phyloP scores from a whole-genome alignment of 2,329 filamentous ascomycete genomes.

The Dendrostoma leiphaemia region DNA sequence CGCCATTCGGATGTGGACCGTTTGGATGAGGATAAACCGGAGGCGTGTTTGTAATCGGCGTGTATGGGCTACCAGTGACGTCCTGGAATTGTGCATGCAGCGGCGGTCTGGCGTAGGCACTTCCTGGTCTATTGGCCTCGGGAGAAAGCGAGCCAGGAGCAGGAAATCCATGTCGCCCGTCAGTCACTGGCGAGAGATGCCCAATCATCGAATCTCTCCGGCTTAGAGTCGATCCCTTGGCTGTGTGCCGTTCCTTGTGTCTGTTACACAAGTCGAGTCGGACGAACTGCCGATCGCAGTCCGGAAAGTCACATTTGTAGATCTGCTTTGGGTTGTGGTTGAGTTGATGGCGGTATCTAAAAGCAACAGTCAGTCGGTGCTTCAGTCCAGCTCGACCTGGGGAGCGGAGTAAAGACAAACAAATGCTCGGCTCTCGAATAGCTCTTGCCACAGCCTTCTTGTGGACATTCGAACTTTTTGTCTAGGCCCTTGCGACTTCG shows the following conservation, averaged over 20 bases:
- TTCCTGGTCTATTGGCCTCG: conserved; percentile 43
- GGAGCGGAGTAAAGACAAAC: conserved; percentile 42
- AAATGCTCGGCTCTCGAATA: conserved; percentile 96
- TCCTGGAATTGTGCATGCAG: conserved; percentile 48
- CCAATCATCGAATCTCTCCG: conserved; percentile 67
- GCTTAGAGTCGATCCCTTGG: conserved; percentile 73
- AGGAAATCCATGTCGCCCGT: conserved; percentile 38
- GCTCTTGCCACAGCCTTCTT: conserved; percentile 88
- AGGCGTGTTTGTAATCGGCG: conserved; percentile 43
- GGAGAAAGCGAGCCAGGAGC: conserved; percentile 45
- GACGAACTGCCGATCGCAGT: conserved; percentile 88
- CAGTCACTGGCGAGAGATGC: conserved; percentile 44
- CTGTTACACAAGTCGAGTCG: conserved; percentile 88
- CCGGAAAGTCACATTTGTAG: conserved; percentile 88
- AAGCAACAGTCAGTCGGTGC: conserved; percentile 25
- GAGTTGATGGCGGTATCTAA: conserved; percentile 81
- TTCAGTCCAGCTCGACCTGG: not conserved
- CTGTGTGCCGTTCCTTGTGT: conserved; percentile 77
- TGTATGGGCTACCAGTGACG: conserved; percentile 42
- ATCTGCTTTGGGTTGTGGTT: conserved; percentile 97
- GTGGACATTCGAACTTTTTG: conserved; percentile 80
- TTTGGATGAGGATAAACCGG: conserved; percentile 33
- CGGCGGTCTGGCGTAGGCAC: conserved; percentile 39
- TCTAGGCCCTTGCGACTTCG: conserved; percentile 76
- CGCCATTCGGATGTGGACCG: conserved; percentile 32